Evolutionary conservation across 148 eudicot genomes (phyloP), one percentile per base, ranked within the genome.

Genomic region (Fagopyrum tataricum): DNA sequence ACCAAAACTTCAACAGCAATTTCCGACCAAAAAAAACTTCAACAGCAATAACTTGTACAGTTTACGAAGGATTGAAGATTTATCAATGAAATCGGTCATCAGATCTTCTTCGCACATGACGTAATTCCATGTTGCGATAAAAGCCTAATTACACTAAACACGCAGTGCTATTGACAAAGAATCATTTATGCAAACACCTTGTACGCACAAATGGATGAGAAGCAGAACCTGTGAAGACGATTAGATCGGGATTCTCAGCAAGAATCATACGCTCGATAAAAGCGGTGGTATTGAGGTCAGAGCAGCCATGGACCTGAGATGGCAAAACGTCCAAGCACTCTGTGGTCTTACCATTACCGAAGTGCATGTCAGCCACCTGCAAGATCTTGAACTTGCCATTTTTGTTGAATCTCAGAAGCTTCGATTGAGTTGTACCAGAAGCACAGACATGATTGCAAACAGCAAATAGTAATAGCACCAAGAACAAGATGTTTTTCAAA

Each of bases 361-460:
- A 93, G 81, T 93, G 98, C 97, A 93, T 93, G 59, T 93, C 98
- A 5, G 98, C 98, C 37, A 93, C 98, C 75, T 93, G 98, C 71
- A 93, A 78, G 79, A 93, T 89, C 82, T 86, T 91, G 72, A 93
- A 89, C 74, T 88, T 84, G 11, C 97, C 98, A 26, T 82, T 77
- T 41, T 67, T 72, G 51, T 82, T 83, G 80, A 93, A 93, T 51
- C 88, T 82, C 75, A 93, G 77, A 24, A 59, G 72, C 37, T 70
- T 70, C 72, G 72, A 21, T 13, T 4, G 10, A 64, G 9, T 42
- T 37, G 69, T 43, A n/a, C 43, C 44, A 5, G 44, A 12, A 39
- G 43, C 69, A 37, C 20, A 26, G 6, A 7, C 69, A 43, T 37
- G 26, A 17, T 64, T 43, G 69, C 4, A 64, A 1, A 64, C 43